Conservation (phyloP, 352 stramenopile genomes). For the Phytophthora sp. region DNA sequence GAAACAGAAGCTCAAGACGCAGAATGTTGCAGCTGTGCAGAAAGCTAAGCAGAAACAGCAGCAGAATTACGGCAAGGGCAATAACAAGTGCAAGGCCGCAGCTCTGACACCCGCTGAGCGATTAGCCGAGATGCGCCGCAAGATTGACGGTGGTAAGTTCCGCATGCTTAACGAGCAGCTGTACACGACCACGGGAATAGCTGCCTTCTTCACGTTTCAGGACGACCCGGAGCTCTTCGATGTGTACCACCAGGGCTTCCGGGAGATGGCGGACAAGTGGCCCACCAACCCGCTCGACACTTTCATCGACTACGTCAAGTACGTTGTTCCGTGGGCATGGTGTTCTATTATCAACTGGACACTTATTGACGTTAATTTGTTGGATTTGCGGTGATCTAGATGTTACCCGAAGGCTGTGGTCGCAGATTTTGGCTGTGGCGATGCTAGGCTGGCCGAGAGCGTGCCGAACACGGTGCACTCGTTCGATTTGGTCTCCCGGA, state of each 20-base stretch:
- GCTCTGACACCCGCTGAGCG: constrained; percentile 34
- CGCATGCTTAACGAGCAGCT: constrained; percentile 99
- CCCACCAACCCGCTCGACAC: constrained; percentile 97
- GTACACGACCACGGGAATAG: constrained; percentile 95
- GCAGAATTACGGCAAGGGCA: constrained; percentile 31
- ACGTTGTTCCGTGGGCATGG: constrained; percentile 11
- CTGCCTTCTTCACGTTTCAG: constrained; percentile 93
- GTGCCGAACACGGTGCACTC: constrained; percentile 94
- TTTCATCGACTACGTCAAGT: constrained; percentile 96
- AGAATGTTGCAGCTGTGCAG: constrained; percentile 19
- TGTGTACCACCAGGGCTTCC: constrained; percentile 98
- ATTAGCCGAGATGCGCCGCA: constrained; percentile 84
- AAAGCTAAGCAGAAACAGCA: constrained; percentile 39
- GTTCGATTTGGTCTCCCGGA: constrained; percentile 97
- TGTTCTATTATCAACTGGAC: background rate
- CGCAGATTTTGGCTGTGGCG: constrained; percentile 98
- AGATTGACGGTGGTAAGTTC: constrained; percentile 95
- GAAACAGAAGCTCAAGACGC: constrained; percentile 26
- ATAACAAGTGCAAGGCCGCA: constrained; percentile 29
- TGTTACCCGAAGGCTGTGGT: constrained; percentile 80
- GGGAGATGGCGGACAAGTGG: constrained; percentile 97
- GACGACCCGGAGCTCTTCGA: constrained; percentile 96
- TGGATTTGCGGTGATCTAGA: constrained; percentile 34
- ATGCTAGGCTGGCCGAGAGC: constrained; percentile 93
- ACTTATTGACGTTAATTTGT: background rate